These are phyloP conservation scores for Coemansia sp. DNA, from an alignment of 192 early-diverging fungal genomes.

Conservation along the genomic window DNA sequence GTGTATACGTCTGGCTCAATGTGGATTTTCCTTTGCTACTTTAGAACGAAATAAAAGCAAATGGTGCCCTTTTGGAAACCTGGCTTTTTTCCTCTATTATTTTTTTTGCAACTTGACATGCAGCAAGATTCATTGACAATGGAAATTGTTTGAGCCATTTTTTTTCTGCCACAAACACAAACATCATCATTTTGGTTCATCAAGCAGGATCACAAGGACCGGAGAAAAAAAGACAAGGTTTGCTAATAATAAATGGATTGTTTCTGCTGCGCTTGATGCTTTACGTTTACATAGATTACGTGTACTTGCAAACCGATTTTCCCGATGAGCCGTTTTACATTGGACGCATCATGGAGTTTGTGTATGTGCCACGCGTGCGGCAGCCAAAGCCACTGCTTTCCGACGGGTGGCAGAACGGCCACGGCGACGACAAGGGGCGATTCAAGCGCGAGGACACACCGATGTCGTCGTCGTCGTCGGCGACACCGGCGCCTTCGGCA, in stretches of 20 bases:
- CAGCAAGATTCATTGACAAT: no score
- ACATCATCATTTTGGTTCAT: not conserved
- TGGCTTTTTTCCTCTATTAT: no score
- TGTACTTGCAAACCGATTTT: conserved; percentile 73
- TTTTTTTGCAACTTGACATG: no score
- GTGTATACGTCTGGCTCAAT: not conserved
- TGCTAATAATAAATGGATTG: not conserved
- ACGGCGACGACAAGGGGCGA: not conserved
- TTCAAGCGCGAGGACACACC: conserved; percentile 21
- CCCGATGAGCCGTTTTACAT: conserved; percentile 76
- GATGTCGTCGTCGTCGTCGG: conserved; percentile 20
- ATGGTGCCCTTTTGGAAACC: no score
- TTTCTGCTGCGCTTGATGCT: not conserved
- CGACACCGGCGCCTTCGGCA: conserved; percentile 2
- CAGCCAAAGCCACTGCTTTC: conserved; percentile 49
- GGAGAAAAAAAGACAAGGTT: not conserved
- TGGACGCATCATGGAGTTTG: conserved; percentile 80
- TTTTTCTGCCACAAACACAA: not conserved
- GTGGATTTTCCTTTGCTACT: not conserved
- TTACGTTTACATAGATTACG: conserved; percentile 63
- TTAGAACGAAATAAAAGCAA: no score
- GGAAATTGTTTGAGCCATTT: no score
- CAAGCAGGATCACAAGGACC: no score
- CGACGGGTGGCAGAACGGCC: not conserved
- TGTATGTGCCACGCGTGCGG: conserved; percentile 50